Evolutionary conservation across 2,329 filamentous ascomycete genomes (phyloP).

Genomic region (Sporothrix curviconia): DNA sequence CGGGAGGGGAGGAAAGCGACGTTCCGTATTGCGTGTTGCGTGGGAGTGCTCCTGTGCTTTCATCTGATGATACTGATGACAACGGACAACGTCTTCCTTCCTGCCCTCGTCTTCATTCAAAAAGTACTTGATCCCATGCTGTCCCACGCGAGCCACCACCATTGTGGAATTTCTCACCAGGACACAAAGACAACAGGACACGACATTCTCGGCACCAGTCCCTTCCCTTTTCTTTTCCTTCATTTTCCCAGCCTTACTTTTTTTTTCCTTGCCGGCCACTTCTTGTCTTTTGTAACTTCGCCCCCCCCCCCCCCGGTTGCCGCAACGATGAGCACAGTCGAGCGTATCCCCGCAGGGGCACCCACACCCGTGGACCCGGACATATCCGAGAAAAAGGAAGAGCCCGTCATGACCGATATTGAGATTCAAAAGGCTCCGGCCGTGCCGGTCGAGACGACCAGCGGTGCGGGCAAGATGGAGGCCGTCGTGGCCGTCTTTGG

Average conservation of each 20-base stretch:
- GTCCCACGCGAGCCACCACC: too few species aligned
- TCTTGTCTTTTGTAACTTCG: neutral
- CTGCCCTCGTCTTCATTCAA: too few species aligned
- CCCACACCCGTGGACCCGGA: neutral
- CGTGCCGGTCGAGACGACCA: neutral
- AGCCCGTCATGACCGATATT: slow-evolving; percentile 1
- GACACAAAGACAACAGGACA: too few species aligned
- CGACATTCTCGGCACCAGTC: neutral
- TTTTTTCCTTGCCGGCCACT: neutral
- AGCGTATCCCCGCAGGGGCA: neutral
- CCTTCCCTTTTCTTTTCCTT: neutral
- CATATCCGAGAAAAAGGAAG: neutral
- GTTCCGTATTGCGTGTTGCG: too few species aligned
- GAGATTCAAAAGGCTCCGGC: neutral
- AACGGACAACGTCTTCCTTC: too few species aligned
- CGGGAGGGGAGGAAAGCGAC: too few species aligned
- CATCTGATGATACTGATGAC: too few species aligned
- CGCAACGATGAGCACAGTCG: neutral
- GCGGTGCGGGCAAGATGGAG: slow-evolving; percentile 3
- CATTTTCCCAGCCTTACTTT: neutral
- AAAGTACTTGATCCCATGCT: neutral
- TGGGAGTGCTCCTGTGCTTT: too few species aligned
- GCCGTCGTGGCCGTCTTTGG: neutral
- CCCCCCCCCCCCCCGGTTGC: too few species aligned
- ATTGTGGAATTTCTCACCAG: too few species aligned